phyloP scores from a whole-genome alignment of 2,329 filamentous ascomycete species.

The Paramyrothecium sp. region DNA sequence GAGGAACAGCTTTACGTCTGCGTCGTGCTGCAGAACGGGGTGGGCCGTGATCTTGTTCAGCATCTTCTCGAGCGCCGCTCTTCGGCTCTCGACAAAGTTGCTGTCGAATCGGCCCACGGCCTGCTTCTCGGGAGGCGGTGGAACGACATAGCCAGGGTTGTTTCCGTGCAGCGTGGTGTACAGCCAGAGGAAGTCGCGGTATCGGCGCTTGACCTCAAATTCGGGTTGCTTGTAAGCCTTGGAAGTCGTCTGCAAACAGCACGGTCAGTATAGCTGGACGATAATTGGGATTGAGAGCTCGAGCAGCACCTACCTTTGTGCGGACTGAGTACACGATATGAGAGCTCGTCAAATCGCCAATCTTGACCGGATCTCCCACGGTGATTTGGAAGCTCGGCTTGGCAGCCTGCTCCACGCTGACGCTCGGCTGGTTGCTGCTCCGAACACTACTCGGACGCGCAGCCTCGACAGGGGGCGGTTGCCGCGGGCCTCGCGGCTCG shows the following conservation, averaged over 20 bases:
- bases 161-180: slow-evolving; percentile 94
- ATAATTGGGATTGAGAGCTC: neutral
- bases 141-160: slow-evolving; percentile 92
- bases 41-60: slow-evolving; percentile 92
- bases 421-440: slow-evolving; percentile 66
- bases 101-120: slow-evolving; percentile 93
- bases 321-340: slow-evolving; percentile 97
- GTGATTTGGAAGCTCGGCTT: slow-evolving; percentile 89
- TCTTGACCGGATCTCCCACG: slow-evolving; percentile 96
- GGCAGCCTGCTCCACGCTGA: slow-evolving; percentile 88
- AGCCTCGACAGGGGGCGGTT: slow-evolving; percentile 64
- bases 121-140: slow-evolving; percentile 96
- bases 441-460: slow-evolving; percentile 51
- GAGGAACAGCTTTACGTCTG: slow-evolving; percentile 91
- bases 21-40: slow-evolving; percentile 86
- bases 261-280: neutral
- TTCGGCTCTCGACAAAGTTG: slow-evolving; percentile 91
- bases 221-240: slow-evolving; percentile 93
- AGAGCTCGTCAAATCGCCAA: slow-evolving; percentile 92
- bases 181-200: slow-evolving; percentile 96
- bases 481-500: slow-evolving; percentile 50
- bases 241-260: slow-evolving; percentile 71
- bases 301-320: slow-evolving; percentile 66
- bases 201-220: slow-evolving; percentile 90
- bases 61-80: slow-evolving; percentile 94